Evolutionary conservation across 768 basidiomycete species (phyloP).

Genomic region (Mycena alexandri): DNA sequence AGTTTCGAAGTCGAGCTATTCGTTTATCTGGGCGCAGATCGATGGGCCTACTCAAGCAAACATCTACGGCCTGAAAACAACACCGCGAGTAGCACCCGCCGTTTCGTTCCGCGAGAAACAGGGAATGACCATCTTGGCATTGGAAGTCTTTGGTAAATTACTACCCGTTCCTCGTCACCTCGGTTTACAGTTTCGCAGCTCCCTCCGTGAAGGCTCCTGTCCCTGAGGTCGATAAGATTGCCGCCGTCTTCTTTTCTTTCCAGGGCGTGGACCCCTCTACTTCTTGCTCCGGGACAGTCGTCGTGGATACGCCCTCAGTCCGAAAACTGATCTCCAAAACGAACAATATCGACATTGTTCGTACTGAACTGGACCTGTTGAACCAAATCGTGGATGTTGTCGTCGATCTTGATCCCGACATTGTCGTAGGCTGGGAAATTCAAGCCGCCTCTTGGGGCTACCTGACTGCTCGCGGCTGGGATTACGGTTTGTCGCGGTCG

Average conservation of each 20-base stretch:
- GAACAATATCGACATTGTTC: slow-evolving; percentile 63
- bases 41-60: slow-evolving; percentile 84
- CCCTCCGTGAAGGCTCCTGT: slow-evolving; percentile 76
- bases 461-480: slow-evolving; percentile 72
- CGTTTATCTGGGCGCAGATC: slow-evolving; percentile 52
- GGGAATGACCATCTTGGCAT: slow-evolving; percentile 81
- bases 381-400: slow-evolving; percentile 83
- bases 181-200: slow-evolving; percentile 52
- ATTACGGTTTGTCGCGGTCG: slow-evolving; percentile 61
- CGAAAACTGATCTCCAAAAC: slow-evolving; percentile 53
- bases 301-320: slow-evolving; percentile 58
- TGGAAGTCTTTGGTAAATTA: slow-evolving; percentile 85
- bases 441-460: slow-evolving; percentile 94
- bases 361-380: slow-evolving; percentile 83
- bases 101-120: slow-evolving; percentile 65
- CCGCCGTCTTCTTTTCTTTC: slow-evolving; percentile 80
- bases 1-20: not conserved
- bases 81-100: slow-evolving; percentile 50
- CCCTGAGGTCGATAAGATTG: slow-evolving; percentile 73
- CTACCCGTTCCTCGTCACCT: not conserved
- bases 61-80: slow-evolving; percentile 74
- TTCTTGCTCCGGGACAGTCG: slow-evolving; percentile 64
- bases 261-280: slow-evolving; percentile 62
- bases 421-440: slow-evolving; percentile 93
- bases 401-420: slow-evolving; percentile 87